These are phyloP conservation scores for Aspergillus fischeri DNA, from an alignment of 2,329 filamentous ascomycete species.

Conservation along the genomic window DNA sequence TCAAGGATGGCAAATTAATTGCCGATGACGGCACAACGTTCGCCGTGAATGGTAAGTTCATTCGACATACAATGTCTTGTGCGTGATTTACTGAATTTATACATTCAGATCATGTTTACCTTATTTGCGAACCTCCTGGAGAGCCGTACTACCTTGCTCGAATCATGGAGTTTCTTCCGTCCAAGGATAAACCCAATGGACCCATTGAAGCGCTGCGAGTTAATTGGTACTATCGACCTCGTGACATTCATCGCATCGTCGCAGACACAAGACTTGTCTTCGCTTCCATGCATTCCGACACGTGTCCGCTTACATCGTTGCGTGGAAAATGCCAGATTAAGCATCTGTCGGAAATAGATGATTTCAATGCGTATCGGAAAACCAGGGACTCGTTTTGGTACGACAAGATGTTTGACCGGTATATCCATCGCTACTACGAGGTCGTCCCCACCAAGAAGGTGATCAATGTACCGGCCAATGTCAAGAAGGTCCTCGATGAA, in stretches of 20 bases:
- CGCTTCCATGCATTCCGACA: conserved; percentile 98
- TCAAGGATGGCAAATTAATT: conserved; percentile 72
- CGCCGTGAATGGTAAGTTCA: conserved; percentile 73
- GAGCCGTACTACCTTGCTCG: conserved; percentile 97
- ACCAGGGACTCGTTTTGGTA: conserved; percentile 90
- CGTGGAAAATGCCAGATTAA: conserved; percentile 89
- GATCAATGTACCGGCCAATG: conserved; percentile 91
- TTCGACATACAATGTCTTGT: conserved; percentile 9
- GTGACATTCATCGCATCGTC: conserved; percentile 89
- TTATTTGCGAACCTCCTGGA: conserved; percentile 93
- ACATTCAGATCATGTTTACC: conserved; percentile 71
- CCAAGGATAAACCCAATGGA: conserved; percentile 66
- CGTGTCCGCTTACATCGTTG: conserved; percentile 84
- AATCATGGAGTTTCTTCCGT: conserved; percentile 96
- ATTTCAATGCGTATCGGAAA: conserved; percentile 80
- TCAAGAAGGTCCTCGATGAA: conserved; percentile 93
- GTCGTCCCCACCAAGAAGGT: conserved; percentile 88
- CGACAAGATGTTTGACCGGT: conserved; percentile 95
- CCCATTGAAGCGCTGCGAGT: conserved; percentile 84
- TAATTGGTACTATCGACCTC: conserved; percentile 97
- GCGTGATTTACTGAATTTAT: conserved; percentile 9
- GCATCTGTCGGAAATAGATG: conserved; percentile 80
- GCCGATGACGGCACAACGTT: conserved; percentile 88
- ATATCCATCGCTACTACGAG: conserved; percentile 97
- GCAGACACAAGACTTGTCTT: conserved; percentile 88